These are phyloP conservation scores for Gaultheria prostrata DNA, from an alignment of 148 eudicot species.

Conservation along the genomic window DNA sequence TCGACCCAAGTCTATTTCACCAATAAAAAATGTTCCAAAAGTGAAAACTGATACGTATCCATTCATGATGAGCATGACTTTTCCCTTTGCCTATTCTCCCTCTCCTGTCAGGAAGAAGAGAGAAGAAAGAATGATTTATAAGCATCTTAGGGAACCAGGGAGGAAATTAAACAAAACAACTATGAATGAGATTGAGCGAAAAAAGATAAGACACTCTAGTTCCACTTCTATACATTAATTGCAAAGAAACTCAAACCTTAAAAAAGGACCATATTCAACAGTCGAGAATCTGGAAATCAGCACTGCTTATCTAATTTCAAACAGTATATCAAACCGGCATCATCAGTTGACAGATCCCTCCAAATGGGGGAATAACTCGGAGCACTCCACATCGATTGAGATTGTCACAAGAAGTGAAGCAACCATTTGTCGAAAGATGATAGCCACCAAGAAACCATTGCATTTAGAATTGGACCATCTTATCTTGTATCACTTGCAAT, in stretches of 20 bases:
- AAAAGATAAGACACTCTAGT: background rate
- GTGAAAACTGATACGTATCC: too few species aligned
- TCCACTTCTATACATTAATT: background rate
- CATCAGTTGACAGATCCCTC: background rate
- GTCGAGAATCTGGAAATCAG: background rate
- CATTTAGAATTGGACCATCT: slow-evolving; percentile 5
- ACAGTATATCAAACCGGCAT: background rate
- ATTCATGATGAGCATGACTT: background rate
- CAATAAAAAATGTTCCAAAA: too few species aligned
- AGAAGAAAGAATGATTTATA: background rate
- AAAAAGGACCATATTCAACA: background rate
- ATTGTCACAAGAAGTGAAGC: background rate
- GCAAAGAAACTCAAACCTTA: background rate
- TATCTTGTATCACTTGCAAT: background rate
- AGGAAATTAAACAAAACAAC: background rate
- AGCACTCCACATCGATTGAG: background rate
- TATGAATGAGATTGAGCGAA: background rate
- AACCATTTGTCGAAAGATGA: background rate
- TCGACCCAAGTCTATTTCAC: too few species aligned
- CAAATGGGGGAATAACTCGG: background rate
- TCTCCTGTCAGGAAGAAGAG: background rate
- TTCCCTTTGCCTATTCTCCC: background rate
- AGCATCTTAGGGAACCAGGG: background rate
- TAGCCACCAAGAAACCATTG: background rate
- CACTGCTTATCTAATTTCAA: background rate